Conservation (phyloP, 106 monocot genomes). For the Dendrobium officinale region DNA sequence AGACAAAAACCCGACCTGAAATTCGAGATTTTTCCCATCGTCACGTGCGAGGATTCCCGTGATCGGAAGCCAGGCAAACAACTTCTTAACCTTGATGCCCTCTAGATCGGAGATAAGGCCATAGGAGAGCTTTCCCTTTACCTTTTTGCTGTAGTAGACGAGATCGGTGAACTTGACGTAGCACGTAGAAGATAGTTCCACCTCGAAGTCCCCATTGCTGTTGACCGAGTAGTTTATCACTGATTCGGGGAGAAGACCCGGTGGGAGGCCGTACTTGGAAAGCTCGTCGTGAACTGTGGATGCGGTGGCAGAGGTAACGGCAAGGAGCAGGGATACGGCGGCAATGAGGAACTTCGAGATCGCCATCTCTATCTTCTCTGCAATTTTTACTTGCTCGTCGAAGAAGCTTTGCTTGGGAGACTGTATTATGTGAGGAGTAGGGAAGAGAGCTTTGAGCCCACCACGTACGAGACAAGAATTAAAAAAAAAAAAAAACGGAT, state of each 20-base stretch:
- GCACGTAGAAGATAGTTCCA: constrained; percentile 33
- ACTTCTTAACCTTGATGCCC: constrained; percentile 57
- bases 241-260: constrained; percentile 51
- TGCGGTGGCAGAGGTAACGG: neutral
- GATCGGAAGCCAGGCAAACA: constrained; percentile 66
- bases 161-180: constrained; percentile 45
- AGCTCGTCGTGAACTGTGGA: constrained; percentile 21
- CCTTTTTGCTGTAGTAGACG: constrained; percentile 49
- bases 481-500: too few relatives aligned
- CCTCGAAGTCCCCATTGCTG: constrained; percentile 22
- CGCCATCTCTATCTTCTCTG: neutral
- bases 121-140: constrained; percentile 49
- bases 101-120: constrained; percentile 51
- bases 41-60: constrained; percentile 36
- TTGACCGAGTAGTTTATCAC: constrained; percentile 37
- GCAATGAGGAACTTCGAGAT: neutral
- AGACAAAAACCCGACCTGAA: constrained; percentile 51
- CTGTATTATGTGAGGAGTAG: too few relatives aligned
- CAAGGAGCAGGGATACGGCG: neutral
- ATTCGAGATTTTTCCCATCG: constrained; percentile 26
- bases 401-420: too few relatives aligned
- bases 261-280: constrained; percentile 37
- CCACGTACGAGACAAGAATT: too few relatives aligned
- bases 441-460: too few relatives aligned
- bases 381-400: neutral